Conservation (phyloP, 441 rosid genomes). For the Pelargonium citronellum region DNA sequence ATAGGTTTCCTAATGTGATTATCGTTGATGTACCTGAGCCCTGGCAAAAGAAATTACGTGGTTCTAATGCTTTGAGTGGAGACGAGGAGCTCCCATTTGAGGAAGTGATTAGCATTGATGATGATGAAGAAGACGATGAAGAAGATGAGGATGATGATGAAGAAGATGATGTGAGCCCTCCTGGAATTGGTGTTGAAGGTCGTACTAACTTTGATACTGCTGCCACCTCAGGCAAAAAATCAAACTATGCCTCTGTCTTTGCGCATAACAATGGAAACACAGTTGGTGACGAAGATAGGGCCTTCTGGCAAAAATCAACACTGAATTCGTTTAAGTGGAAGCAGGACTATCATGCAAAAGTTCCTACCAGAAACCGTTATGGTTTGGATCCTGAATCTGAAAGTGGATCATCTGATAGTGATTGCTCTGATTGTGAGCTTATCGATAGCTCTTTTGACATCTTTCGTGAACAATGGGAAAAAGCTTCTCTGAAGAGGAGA, state of each 20-base stretch:
- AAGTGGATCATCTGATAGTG: not conserved
- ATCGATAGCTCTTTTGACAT: not conserved
- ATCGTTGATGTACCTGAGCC: not conserved
- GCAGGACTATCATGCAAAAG: not conserved
- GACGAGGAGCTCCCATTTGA: not conserved
- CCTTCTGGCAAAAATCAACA: not conserved
- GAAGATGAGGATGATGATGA: not conserved
- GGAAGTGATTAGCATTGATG: not conserved
- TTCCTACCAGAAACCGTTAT: not conserved
- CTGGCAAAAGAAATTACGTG: not conserved
- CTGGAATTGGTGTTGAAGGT: not conserved
- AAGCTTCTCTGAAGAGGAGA: not conserved
- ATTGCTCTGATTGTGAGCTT: not conserved
- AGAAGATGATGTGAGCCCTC: not conserved
- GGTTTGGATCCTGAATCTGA: not conserved
- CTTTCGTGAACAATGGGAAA: not conserved
- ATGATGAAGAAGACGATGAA: not conserved
- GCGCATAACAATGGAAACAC: not conserved
- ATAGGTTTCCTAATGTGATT: not conserved
- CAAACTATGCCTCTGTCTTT: not conserved
- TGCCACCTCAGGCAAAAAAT: slow-evolving; percentile 2
- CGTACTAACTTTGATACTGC: not conserved
- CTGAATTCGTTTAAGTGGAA: not conserved
- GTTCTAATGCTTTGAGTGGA: not conserved
- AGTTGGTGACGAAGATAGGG: not conserved